Evolutionary conservation across 2,329 filamentous ascomycete species (phyloP).

Genomic region (Diplocarpon rosae): DNA sequence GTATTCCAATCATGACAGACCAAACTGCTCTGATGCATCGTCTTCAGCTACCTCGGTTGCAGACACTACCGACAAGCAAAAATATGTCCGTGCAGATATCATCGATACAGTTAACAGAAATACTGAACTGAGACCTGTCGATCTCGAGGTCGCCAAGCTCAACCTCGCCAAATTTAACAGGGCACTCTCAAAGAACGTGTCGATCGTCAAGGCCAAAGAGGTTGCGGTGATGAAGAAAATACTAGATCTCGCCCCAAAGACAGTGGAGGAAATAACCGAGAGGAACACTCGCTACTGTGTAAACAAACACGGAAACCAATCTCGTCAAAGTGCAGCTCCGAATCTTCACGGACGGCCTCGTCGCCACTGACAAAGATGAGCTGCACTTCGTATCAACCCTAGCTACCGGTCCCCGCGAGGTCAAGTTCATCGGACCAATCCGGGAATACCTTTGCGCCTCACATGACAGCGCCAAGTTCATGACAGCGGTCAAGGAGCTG

Average conservation of each 20-base stretch:
- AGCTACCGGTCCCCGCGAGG: not conserved
- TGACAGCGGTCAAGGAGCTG: too few species aligned
- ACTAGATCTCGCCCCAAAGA: not conserved
- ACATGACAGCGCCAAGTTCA: too few species aligned
- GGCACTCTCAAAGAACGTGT: not conserved
- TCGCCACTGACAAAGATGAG: not conserved
- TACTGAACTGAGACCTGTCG: not conserved
- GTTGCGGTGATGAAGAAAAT: not conserved
- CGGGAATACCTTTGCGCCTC: too few species aligned
- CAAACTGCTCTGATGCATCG: not conserved
- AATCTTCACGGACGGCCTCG: not conserved
- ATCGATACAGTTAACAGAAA: not conserved
- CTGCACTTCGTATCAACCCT: not conserved
- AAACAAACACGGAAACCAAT: not conserved
- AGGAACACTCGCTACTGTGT: not conserved
- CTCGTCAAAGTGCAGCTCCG: not conserved
- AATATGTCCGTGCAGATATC: not conserved
- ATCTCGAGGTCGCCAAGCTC: not conserved
- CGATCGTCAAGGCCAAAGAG: not conserved
- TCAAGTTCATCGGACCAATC: constrained; percentile 2
- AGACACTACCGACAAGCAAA: not conserved
- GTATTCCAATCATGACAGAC: not conserved
- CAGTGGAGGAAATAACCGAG: not conserved
- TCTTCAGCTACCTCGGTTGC: not conserved
- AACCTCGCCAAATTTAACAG: not conserved